These are phyloP conservation scores for Triticum timopheevii DNA, from an alignment of 176 grass and related monocot genomes.

Conservation along the genomic window DNA sequence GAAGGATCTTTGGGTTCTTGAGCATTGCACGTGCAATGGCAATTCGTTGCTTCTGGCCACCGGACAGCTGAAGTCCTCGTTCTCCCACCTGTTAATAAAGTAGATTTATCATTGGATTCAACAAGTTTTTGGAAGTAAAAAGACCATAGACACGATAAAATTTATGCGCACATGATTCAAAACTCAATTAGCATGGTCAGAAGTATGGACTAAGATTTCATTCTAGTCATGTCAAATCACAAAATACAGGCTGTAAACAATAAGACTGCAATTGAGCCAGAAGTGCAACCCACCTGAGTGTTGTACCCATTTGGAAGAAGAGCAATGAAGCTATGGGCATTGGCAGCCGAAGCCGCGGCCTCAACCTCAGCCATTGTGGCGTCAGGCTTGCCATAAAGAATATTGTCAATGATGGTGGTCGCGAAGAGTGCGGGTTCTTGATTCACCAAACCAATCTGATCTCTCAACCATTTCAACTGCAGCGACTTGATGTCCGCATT, in stretches of 20 bases:
- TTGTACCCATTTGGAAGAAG: conserved; percentile 84
- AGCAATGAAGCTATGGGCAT: conserved; percentile 89
- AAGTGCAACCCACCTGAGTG: conserved; percentile 56
- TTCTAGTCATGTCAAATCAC: not conserved
- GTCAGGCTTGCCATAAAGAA: conserved; percentile 75
- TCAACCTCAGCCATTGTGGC: conserved; percentile 74
- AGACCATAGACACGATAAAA: not conserved
- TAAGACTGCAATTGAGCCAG: not conserved
- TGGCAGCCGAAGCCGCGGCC: conserved; percentile 65
- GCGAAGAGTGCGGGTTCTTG: conserved; percentile 87
- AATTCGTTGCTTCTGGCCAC: conserved; percentile 82
- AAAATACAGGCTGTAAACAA: not conserved
- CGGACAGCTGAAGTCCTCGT: conserved; percentile 70
- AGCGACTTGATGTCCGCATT: conserved; percentile 76
- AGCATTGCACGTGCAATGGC: conserved; percentile 89
- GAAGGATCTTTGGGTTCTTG: conserved; percentile 73
- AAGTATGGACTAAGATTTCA: not conserved
- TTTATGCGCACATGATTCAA: not conserved
- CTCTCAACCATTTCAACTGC: conserved; percentile 78
- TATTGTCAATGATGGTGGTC: conserved; percentile 83
- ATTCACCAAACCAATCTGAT: conserved; percentile 86
- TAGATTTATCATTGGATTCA: not conserved
- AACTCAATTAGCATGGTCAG: not conserved
- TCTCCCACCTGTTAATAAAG: conserved; percentile 56
- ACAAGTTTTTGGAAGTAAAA: not conserved